Evolutionary conservation across 768 basidiomycete genomes (phyloP).

Genomic region (Phaeotremella skinneri): DNA sequence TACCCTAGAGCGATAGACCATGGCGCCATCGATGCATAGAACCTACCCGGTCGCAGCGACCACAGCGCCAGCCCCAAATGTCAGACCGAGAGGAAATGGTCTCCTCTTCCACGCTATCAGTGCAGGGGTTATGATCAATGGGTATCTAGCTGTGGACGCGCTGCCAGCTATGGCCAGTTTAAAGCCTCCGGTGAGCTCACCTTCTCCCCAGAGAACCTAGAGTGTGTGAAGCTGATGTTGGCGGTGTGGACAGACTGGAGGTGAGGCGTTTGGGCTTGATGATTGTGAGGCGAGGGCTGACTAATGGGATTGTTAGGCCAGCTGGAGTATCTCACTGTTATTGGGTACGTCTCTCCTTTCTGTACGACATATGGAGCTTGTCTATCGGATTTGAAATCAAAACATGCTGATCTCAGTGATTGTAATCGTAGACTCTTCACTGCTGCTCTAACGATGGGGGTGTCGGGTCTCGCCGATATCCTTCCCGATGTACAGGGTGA

Average conservation of each 20-base stretch:
- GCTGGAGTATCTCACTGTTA: conserved; percentile 72
- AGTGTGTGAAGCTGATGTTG: conserved; percentile 2
- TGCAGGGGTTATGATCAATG: conserved; percentile 42
- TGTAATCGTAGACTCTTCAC: conserved; percentile 50
- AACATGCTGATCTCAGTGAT: not conserved
- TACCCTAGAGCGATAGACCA: no score
- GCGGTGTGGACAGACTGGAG: conserved; percentile 36
- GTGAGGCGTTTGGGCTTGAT: conserved; percentile 29
- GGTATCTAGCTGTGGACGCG: conserved; percentile 36
- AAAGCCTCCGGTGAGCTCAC: conserved; percentile 35
- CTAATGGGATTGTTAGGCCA: conserved; percentile 54
- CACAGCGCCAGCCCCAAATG: conserved; percentile 18
- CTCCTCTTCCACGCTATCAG: conserved; percentile 42
- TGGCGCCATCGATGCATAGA: conserved; percentile 22
- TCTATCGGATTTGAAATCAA: conserved; percentile 17
- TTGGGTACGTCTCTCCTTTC: conserved; percentile 58
- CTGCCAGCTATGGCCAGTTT: conserved; percentile 29
- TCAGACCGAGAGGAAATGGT: conserved; percentile 21
- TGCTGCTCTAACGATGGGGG: conserved; percentile 55
- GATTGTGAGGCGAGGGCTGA: no score
- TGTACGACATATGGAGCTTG: conserved; percentile 57
- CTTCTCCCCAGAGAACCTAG: not conserved
- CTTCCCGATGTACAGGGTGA: conserved; percentile 53
- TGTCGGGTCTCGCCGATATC: conserved; percentile 55
- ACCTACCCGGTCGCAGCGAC: conserved; percentile 21